These are phyloP conservation scores for Cenchrus fungigraminus DNA, from an alignment of 176 grass and related monocot genomes.

Conservation along the genomic window DNA sequence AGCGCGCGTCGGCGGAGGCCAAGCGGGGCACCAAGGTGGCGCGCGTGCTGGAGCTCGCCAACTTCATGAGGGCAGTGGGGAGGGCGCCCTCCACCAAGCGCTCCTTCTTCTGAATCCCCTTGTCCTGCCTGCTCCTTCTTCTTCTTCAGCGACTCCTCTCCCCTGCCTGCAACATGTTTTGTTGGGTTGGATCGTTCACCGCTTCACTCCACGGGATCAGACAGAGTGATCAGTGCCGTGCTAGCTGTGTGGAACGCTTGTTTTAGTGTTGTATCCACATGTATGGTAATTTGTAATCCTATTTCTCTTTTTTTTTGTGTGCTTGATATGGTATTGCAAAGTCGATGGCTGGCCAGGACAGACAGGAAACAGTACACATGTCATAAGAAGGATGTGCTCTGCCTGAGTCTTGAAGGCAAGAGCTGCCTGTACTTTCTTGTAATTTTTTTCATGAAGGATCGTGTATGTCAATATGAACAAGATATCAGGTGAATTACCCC, in stretches of 20 bases:
- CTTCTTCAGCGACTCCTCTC: neutral
- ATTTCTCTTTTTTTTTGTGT: neutral
- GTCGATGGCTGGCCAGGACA: constrained; percentile 11
- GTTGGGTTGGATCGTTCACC: constrained; percentile 39
- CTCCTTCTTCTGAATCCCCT: constrained; percentile 71
- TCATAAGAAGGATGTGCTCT: constrained; percentile 43
- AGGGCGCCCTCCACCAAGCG: constrained; percentile 87
- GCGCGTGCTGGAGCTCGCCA: constrained; percentile 78
- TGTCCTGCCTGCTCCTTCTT: neutral
- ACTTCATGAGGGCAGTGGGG: constrained; percentile 93
- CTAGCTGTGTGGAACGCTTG: constrained; percentile 63
- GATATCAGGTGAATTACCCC: constrained; percentile 28
- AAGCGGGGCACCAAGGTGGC: constrained; percentile 92
- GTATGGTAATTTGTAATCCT: constrained; percentile 31
- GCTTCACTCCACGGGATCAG: constrained; percentile 46
- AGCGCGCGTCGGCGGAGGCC: constrained; percentile 91
- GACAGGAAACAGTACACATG: constrained; percentile 27
- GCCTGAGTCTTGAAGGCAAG: constrained; percentile 25
- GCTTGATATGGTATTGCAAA: constrained; percentile 50
- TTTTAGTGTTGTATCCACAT: constrained; percentile 73
- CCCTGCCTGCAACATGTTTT: neutral
- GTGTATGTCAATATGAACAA: constrained; percentile 53
- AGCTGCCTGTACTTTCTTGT: constrained; percentile 41
- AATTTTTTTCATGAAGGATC: constrained; percentile 18
- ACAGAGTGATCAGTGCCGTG: constrained; percentile 36